phyloP scores from a whole-genome alignment of 2,329 filamentous ascomycete species.

The Botrytis sinoallii region DNA sequence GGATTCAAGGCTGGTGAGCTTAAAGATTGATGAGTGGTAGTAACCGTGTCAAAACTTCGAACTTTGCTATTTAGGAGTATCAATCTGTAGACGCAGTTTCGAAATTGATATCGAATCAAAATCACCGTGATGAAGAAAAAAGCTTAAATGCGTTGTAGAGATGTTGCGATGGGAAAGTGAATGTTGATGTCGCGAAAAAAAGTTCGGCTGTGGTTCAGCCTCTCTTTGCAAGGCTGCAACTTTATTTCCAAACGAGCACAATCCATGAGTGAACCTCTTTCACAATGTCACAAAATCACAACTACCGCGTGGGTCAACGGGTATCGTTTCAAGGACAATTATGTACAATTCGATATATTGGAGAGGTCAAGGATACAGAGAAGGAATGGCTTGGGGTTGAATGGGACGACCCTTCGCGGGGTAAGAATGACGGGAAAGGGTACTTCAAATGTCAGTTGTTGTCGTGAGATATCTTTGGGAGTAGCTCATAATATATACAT shows the following conservation, averaged over 20 bases:
- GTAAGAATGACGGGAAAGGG: conserved; percentile 84
- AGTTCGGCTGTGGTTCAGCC: conserved; percentile 31
- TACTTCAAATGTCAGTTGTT: conserved; percentile 74
- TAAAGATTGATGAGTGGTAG: not conserved
- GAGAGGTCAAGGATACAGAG: conserved; percentile 67
- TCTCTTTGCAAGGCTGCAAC: conserved; percentile 24
- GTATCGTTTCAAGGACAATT: conserved; percentile 73
- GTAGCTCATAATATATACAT: conserved; percentile 23
- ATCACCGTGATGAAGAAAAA: not conserved
- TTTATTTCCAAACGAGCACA: conserved; percentile 9
- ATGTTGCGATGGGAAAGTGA: conserved; percentile 14
- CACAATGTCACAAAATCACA: conserved; percentile 22
- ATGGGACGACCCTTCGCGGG: conserved; percentile 85
- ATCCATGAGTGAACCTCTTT: conserved; percentile 25
- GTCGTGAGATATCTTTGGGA: not conserved
- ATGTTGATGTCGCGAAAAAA: conserved; percentile 20
- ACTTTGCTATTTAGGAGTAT: not conserved
- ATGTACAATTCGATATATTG: conserved; percentile 84
- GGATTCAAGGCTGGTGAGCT: not conserved
- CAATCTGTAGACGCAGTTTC: not conserved
- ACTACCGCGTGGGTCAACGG: conserved; percentile 64
- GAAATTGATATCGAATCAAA: not conserved
- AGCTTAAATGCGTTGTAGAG: not conserved
- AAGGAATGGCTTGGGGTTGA: conserved; percentile 85
- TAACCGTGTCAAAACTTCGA: not conserved